These are phyloP conservation scores for Neofusicoccum ribis DNA, from an alignment of 2,329 filamentous ascomycete species.

Conservation along the genomic window DNA sequence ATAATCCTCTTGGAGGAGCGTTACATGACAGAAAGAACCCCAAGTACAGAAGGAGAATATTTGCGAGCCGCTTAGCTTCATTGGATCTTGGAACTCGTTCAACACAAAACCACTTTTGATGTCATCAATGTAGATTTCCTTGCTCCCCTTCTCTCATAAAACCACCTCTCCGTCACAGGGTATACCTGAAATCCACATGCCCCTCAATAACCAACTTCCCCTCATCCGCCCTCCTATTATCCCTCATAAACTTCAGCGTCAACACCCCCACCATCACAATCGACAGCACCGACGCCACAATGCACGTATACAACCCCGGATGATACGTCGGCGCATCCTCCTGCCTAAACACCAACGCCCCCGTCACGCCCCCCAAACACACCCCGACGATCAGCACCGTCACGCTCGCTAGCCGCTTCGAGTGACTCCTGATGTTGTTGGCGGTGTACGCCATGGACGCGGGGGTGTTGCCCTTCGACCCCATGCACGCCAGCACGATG, in stretches of 20 bases:
- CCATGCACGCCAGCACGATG: constrained; percentile 73
- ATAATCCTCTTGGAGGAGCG: too few species aligned
- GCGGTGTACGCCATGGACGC: not conserved
- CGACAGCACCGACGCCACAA: not conserved
- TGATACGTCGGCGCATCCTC: not conserved
- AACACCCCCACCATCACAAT: not conserved
- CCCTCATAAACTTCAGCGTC: not conserved
- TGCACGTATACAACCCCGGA: not conserved
- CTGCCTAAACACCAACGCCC: not conserved
- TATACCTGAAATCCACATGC: not conserved
- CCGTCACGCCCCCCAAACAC: not conserved
- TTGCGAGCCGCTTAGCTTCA: too few species aligned
- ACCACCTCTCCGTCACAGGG: not conserved
- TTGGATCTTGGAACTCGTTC: too few species aligned
- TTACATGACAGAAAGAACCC: too few species aligned
- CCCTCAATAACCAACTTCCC: not conserved
- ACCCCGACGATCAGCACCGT: not conserved
- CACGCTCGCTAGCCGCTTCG: not conserved
- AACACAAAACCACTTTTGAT: too few species aligned
- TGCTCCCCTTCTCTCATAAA: too few species aligned
- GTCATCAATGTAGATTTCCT: too few species aligned
- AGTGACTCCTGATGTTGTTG: not conserved
- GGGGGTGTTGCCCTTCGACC: constrained; percentile 31
- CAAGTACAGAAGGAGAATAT: too few species aligned
- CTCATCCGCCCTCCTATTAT: not conserved